These are phyloP conservation scores for Hypoxylon sp. DNA, from an alignment of 2,329 filamentous ascomycete species.

Conservation along the genomic window DNA sequence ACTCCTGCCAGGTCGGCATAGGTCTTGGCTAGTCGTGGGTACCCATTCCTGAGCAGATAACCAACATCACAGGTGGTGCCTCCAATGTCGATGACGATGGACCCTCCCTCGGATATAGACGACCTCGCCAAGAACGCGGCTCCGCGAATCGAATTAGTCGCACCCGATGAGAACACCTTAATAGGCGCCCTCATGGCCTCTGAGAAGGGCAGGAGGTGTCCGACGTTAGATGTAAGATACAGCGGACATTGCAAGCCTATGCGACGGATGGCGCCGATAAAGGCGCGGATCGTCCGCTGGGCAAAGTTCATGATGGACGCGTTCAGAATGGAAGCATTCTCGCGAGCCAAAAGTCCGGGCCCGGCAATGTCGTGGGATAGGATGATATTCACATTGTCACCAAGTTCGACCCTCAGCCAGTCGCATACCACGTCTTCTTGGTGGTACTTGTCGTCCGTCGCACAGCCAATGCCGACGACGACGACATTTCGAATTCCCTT, in stretches of 20 bases:
- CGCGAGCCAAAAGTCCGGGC: constrained; percentile 63
- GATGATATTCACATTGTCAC: constrained; percentile 53
- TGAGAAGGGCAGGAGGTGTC: constrained; percentile 61
- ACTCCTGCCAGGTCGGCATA: constrained; percentile 68
- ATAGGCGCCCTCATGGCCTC: constrained; percentile 63
- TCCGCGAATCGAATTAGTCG: constrained; percentile 68
- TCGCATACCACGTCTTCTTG: constrained; percentile 56
- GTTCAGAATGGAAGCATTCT: constrained; percentile 69
- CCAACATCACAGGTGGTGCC: constrained; percentile 71
- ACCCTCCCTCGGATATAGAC: constrained; percentile 40
- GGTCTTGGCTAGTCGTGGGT: constrained; percentile 66
- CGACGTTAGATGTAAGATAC: constrained; percentile 68
- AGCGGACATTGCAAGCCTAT: constrained; percentile 59
- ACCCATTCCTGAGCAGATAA: constrained; percentile 63
- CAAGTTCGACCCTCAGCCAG: constrained; percentile 47
- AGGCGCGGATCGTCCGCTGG: constrained; percentile 60
- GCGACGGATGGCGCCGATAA: constrained; percentile 57
- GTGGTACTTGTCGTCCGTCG: constrained; percentile 54
- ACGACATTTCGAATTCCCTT: constrained; percentile 54
- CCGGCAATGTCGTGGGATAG: constrained; percentile 58
- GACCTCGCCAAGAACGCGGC: constrained; percentile 62
- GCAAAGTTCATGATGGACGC: constrained; percentile 65
- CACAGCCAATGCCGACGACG: constrained; percentile 57
- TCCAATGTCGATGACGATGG: constrained; percentile 69
- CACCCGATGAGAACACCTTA: constrained; percentile 65